These are phyloP conservation scores for sorghum (Sorghum bicolor) DNA, from an alignment of 176 grass and related monocot species.

Conservation along the genomic window DNA sequence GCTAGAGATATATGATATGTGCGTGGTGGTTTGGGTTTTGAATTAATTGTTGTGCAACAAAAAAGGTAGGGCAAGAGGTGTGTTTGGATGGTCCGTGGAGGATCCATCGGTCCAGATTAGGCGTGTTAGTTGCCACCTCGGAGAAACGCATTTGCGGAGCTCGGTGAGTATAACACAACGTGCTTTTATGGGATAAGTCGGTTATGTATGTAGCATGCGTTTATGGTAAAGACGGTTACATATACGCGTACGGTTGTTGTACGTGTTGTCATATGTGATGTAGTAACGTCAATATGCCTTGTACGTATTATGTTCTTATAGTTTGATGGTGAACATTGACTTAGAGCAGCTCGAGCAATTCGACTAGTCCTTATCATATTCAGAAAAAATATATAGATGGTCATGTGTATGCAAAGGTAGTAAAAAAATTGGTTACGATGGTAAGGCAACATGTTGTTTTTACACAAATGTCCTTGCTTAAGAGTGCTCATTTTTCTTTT, in stretches of 20 bases:
- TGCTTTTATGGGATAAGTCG: not conserved
- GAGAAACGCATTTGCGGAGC: not conserved
- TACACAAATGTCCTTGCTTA: not conserved
- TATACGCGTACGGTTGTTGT: not conserved
- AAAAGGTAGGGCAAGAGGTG: not conserved
- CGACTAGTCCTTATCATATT: not conserved
- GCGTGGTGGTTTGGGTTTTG: no score
- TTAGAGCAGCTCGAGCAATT: not conserved
- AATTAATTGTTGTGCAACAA: not conserved
- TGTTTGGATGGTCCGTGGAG: no score
- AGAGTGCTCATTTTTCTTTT: not conserved
- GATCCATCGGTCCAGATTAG: not conserved
- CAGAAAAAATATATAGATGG: not conserved
- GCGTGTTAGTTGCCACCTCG: accelerated
- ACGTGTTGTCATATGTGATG: not conserved
- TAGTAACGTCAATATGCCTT: not conserved
- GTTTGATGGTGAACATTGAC: not conserved
- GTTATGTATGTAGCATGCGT: not conserved
- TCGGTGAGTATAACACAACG: not conserved
- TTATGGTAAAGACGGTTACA: not conserved
- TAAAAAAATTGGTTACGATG: not conserved
- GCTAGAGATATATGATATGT: not conserved
- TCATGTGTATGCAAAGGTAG: not conserved
- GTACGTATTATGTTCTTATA: not conserved
- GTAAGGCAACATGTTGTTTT: not conserved